Conservation (phyloP, 108 stramenopile species). For the Cyclotella cryptica region DNA sequence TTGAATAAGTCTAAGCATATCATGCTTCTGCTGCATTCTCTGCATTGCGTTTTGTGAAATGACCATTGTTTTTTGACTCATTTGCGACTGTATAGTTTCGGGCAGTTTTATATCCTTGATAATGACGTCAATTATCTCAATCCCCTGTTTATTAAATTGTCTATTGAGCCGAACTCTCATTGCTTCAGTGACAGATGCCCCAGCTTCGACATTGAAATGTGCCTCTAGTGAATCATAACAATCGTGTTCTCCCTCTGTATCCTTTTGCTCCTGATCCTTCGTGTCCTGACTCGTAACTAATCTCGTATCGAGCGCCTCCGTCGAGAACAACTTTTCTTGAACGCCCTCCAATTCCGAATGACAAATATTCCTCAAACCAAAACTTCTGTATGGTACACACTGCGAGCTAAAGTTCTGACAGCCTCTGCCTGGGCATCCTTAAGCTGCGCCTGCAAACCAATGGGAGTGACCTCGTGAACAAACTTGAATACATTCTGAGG, state of each 20-base stretch:
- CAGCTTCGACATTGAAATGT: conserved; percentile 28
- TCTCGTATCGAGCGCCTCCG: conserved; percentile 23
- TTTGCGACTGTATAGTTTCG: conserved; percentile 48
- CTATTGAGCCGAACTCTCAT: conserved; percentile 55
- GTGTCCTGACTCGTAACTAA: background rate
- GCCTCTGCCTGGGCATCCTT: conserved; percentile 49
- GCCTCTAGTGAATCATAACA: conserved; percentile 34
- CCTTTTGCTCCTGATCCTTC: conserved; percentile 27
- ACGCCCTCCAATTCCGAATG: conserved; percentile 18
- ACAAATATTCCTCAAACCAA: conserved; percentile 48
- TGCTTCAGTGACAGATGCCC: conserved; percentile 25
- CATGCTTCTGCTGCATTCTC: conserved; percentile 59
- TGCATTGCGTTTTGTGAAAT: conserved; percentile 57
- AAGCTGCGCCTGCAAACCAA: conserved; percentile 56
- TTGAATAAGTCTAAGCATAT: conserved; percentile 55
- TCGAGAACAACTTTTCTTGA: conserved; percentile 24
- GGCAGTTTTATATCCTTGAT: conserved; percentile 58
- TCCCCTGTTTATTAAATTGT: conserved; percentile 57
- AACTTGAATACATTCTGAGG: conserved; percentile 57
- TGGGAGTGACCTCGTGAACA: conserved; percentile 64
- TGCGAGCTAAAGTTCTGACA: conserved; percentile 54
- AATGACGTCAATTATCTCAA: conserved; percentile 50
- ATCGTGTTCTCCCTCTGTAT: conserved; percentile 46
- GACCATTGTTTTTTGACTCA: conserved; percentile 58
- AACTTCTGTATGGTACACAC: conserved; percentile 60